Base-by-base conservation (phyloP, 805 yeast genomes). In the Wickerhamomyces hampshirensis region DNA sequence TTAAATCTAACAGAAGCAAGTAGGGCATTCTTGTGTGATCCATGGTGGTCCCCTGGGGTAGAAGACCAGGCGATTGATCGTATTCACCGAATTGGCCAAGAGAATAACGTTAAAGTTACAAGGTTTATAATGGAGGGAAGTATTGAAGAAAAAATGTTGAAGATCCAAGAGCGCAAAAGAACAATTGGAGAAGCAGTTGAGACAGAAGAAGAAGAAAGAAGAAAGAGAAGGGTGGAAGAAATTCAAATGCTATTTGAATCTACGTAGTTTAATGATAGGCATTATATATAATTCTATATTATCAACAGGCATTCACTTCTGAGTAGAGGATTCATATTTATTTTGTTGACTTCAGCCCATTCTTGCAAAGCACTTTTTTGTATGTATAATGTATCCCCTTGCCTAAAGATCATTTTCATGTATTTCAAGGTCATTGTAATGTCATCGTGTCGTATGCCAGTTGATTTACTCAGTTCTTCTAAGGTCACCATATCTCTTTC, bases 11-110 rank as follows among this genome's bases (percentile, higher is more conserved):
- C 95, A 0, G 76, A 80, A 34, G 95, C 97, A 0, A 81, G 85
- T 0, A 70, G 75, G 24, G 97, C 94, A 3, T 87, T 79, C 48
- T 70, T 89, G 74, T 82, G 91, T 86, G 97, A 89, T 52, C 96
- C 97, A 0, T 89, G 96, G 93, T 89, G 97, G 97, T 84, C 93
- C 21, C 94, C 86, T 31, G 85, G 95, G 33, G 77, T 82, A 36
- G 96, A 87, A 51, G 86, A 84, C 34, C 96, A 87, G 57, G 96
- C 96, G 0, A 84, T 88, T 41, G 96, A 88, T 60, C 65, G 98
- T 50, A 73, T 91, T 13, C 96, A 89, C 54, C 71, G 98, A 47
- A 84, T 91, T 53, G 97, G 98, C 0, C 98, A 89, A 55, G 64
- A 65, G 9, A 73, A 68, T 18, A 70, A 69, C 28, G 97, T 91